A percentile compares a stretch with the other conserved stretches of the same genome.
phyloP scores from a whole-genome alignment of 2,329 filamentous ascomycete genomes.

The Fusarium xyrophilum region DNA sequence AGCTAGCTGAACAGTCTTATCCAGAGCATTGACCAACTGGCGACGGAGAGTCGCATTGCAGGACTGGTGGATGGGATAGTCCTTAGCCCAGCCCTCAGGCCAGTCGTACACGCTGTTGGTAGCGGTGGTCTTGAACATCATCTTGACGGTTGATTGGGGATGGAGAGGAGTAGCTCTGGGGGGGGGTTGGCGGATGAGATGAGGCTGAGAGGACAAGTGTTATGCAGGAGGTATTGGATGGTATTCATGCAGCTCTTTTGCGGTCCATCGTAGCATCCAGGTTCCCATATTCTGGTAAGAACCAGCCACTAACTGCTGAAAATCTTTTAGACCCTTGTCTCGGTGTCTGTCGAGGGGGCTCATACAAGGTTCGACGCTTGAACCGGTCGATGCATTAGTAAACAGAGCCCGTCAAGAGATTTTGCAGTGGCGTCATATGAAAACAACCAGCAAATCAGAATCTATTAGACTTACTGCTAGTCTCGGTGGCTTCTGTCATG shows the following conservation, averaged over 20 bases:
- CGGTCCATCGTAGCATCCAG: not conserved
- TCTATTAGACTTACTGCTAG: not conserved
- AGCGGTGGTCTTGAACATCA: slow-evolving; percentile 40
- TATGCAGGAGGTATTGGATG: slow-evolving; percentile 8
- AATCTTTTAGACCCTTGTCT: not conserved
- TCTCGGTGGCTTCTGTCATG: slow-evolving; percentile 1
- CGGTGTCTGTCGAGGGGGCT: slow-evolving; percentile 10
- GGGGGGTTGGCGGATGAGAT: slow-evolving; percentile 13
- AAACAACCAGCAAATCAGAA: slow-evolving; percentile 17
- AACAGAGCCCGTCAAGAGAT: not conserved
- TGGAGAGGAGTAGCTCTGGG: slow-evolving; percentile 2
- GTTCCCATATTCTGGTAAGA: not conserved
- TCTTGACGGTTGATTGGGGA: slow-evolving; percentile 17
- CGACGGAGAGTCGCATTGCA: slow-evolving; percentile 68
- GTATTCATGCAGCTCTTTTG: slow-evolving; percentile 31
- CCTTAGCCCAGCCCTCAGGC: slow-evolving; percentile 44
- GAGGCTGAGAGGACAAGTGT: slow-evolving; percentile 23
- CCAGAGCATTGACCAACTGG: slow-evolving; percentile 63
- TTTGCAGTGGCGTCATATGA: slow-evolving; percentile 1
- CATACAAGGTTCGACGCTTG: not conserved
- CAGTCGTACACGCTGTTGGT: slow-evolving; percentile 43
- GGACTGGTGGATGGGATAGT: slow-evolving; percentile 65
- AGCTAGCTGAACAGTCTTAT: slow-evolving; percentile 65
- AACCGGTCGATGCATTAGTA: not conserved
- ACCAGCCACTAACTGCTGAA: not conserved